These are phyloP conservation scores for Corynascus novoguineensis DNA, from an alignment of 495 filamentous ascomycete genomes.

Conservation along the genomic window DNA sequence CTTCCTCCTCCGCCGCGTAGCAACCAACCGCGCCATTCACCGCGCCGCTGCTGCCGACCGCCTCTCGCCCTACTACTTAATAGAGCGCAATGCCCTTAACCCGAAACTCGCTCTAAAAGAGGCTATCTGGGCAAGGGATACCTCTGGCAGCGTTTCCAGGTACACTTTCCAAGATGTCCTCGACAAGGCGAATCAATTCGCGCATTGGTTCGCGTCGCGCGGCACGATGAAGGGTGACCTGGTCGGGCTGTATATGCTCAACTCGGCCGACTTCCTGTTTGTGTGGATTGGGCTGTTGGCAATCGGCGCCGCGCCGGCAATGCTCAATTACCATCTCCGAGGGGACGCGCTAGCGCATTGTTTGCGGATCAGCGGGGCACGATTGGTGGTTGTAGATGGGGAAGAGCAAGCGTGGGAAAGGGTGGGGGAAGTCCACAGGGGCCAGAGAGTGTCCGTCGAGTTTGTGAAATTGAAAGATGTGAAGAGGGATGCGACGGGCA, in stretches of 20 bases:
- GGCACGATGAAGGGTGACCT: constrained; percentile 61
- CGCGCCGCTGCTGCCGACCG: constrained; percentile 44
- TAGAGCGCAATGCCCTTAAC: constrained; percentile 49
- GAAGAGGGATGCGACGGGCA: constrained; percentile 8
- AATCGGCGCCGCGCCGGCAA: constrained; percentile 38
- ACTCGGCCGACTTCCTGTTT: constrained; percentile 60
- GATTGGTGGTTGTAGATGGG: constrained; percentile 60
- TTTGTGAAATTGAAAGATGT: constrained; percentile 47
- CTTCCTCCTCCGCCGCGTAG: constrained; percentile 29
- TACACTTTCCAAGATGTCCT: constrained; percentile 60
- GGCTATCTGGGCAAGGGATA: constrained; percentile 60
- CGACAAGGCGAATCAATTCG: constrained; percentile 55
- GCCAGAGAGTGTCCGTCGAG: constrained; percentile 47
- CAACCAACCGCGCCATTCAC: constrained; percentile 35
- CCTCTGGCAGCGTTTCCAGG: constrained; percentile 28
- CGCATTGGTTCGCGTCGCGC: constrained; percentile 54
- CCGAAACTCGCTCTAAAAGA: constrained; percentile 40
- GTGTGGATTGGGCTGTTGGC: constrained; percentile 45
- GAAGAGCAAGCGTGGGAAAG: constrained; percentile 46
- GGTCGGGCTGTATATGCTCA: constrained; percentile 64
- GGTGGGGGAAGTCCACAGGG: constrained; percentile 51
- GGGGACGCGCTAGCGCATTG: constrained; percentile 67
- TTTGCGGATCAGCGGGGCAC: constrained; percentile 52
- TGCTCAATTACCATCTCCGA: constrained; percentile 53
- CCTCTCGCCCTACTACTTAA: constrained; percentile 58